Conservation (phyloP, 169 alveolate genomes). For the Eimeria maxima region DNA sequence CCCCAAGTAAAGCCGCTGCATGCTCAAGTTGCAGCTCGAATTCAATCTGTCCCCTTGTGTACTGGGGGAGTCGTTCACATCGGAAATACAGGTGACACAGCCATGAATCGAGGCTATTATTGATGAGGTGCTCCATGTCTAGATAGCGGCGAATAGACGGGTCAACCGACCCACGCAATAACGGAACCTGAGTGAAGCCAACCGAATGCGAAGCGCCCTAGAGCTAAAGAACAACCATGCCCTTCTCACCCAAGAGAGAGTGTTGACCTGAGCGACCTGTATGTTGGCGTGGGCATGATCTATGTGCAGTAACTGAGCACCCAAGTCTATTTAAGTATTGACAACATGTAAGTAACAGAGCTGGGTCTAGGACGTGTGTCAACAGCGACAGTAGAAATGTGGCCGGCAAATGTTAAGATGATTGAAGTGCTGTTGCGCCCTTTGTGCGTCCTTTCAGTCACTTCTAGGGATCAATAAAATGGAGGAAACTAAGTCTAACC, state of each 20-base stretch:
- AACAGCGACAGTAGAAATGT: background rate
- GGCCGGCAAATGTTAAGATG: background rate
- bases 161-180: constrained; percentile 86
- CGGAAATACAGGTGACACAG: constrained; percentile 88
- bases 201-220: background rate
- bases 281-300: background rate
- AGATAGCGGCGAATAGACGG: constrained; percentile 85
- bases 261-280: background rate
- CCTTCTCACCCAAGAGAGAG: background rate
- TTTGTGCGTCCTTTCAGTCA: background rate
- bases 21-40: constrained; percentile 80
- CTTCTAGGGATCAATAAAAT: constrained; percentile 6
- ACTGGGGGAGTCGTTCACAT: constrained; percentile 80
- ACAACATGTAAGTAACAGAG: background rate
- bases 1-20: constrained; percentile 77
- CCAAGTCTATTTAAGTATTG: background rate
- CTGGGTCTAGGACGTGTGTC: background rate
- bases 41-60: constrained; percentile 81
- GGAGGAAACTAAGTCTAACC: constrained; percentile 54
- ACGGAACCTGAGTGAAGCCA: constrained; percentile 55
- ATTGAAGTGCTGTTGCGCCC: background rate
- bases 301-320: background rate
- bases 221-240: background rate
- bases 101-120: constrained; percentile 88
- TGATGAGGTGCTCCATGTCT: constrained; percentile 86